Conservation (phyloP, 202 grass and related monocot species). For the Hordeum pubiflorum region DNA sequence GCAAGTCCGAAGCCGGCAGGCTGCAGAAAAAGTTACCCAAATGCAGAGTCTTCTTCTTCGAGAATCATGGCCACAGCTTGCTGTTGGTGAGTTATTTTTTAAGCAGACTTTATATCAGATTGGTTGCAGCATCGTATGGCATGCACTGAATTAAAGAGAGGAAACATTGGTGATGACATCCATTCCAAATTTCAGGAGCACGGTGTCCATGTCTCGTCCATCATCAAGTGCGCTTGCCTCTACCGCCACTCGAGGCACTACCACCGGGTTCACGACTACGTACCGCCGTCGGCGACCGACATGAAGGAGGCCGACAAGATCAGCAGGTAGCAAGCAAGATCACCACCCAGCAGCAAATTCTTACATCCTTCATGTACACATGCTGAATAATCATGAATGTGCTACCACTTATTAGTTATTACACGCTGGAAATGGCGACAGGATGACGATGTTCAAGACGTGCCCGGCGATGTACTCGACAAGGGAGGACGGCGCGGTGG, state of each 20-base stretch:
- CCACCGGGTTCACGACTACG: conserved; percentile 49
- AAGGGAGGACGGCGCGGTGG: conserved; percentile 35
- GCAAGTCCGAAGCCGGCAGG: conserved; percentile 54
- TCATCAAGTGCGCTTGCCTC: conserved; percentile 51
- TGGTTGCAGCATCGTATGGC: no score
- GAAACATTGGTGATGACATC: no score
- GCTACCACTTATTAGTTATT: neutral
- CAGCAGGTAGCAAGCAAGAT: conserved; percentile 24
- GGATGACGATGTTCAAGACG: conserved; percentile 33
- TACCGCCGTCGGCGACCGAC: conserved; percentile 50
- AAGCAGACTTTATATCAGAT: neutral
- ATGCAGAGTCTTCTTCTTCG: conserved; percentile 53
- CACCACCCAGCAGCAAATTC: neutral
- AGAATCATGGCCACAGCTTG: conserved; percentile 64
- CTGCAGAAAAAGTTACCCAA: conserved; percentile 41
- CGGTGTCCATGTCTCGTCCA: conserved; percentile 51
- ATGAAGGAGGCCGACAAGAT: conserved; percentile 42
- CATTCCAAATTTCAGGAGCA: conserved; percentile 36
- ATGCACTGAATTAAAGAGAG: no score
- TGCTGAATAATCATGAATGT: no score
- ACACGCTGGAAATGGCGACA: neutral
- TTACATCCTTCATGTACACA: neutral
- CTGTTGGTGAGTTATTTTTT: conserved; percentile 42
- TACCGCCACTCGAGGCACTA: conserved; percentile 42
- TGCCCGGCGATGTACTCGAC: conserved; percentile 64